These are phyloP conservation scores for Wallacemonas rigidus DNA, from an alignment of 208 protist species.

Conservation along the genomic window DNA sequence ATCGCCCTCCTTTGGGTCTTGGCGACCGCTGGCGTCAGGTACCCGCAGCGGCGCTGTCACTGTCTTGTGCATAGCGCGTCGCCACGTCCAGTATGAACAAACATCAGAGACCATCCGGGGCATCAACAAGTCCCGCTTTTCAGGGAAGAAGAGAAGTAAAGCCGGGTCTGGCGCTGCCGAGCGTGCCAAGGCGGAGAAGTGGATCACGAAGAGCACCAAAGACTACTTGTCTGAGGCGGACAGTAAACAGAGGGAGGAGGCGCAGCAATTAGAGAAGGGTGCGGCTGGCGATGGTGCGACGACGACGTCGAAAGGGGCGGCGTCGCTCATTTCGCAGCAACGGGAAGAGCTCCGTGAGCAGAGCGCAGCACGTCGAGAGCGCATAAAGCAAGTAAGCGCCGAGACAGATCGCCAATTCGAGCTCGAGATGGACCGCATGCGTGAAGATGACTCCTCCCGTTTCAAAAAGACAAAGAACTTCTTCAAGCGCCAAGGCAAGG, in stretches of 20 bases:
- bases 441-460: conserved; percentile 54
- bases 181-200: conserved; percentile 37
- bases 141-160: background rate
- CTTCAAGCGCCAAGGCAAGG: conserved; percentile 81
- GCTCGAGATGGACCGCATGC: conserved; percentile 74
- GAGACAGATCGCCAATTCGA: conserved; percentile 67
- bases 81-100: conserved; percentile 72
- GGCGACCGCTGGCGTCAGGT: too few species aligned
- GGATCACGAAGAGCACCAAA: conserved; percentile 88
- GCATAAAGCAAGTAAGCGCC: conserved; percentile 33
- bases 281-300: background rate
- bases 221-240: conserved; percentile 85
- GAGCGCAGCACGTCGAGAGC: conserved; percentile 19
- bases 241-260: conserved; percentile 29
- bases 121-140: conserved; percentile 54
- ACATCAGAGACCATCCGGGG: conserved; percentile 67
- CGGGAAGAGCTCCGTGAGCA: conserved; percentile 33
- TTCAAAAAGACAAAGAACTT: conserved; percentile 69
- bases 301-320: conserved; percentile 2
- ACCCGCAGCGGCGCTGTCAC: background rate
- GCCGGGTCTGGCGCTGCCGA: background rate
- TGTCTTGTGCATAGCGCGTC: conserved; percentile 18
- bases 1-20: too few species aligned
- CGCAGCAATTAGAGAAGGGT: background rate
- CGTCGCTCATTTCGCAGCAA: conserved; percentile 25